Percentiles rank a stretch among this genome's conserved stretches.
Evolutionary conservation across 345 rosid genomes (phyloP).

Genomic region (Chamaenerion angustifolium): DNA sequence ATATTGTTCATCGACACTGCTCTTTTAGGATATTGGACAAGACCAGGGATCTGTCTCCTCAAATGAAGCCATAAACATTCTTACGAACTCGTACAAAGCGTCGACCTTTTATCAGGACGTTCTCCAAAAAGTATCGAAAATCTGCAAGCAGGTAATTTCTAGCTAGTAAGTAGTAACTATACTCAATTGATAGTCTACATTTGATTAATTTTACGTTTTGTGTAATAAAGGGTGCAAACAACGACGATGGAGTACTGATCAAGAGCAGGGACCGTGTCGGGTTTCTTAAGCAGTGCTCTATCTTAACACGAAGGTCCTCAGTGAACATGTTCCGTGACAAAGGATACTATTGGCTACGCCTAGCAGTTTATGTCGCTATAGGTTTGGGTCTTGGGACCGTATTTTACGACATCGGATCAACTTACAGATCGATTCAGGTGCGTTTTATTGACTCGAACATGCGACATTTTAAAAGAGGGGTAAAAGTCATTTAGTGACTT

Average conservation of each 20-base stretch:
- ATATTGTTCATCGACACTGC: too few relatives aligned
- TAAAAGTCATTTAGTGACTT: too few relatives aligned
- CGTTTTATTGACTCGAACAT: too few relatives aligned
- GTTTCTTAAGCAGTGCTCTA: slow-evolving; percentile 1
- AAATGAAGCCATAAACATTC: not conserved
- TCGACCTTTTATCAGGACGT: not conserved
- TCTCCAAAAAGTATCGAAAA: not conserved
- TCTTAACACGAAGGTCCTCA: slow-evolving; percentile 7
- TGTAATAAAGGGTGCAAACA: too few relatives aligned
- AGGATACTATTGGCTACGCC: slow-evolving; percentile 11
- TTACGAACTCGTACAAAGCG: not conserved
- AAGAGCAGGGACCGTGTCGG: slow-evolving; percentile 2
- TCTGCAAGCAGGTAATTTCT: not conserved
- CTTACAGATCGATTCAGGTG: slow-evolving; percentile 10
- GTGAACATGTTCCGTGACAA: slow-evolving; percentile 7
- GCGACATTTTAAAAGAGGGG: too few relatives aligned
- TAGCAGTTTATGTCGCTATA: not conserved
- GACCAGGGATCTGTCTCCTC: not conserved
- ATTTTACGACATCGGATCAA: slow-evolving; percentile 1
- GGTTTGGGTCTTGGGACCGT: slow-evolving; percentile 3
- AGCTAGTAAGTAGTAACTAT: too few relatives aligned
- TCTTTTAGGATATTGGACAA: not conserved
- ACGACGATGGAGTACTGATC: not conserved
- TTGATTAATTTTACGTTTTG: not conserved
- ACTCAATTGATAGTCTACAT: not conserved